Evolutionary conservation across 257 asterid genomes (phyloP).

Genomic region (Marsdenia floribunda): DNA sequence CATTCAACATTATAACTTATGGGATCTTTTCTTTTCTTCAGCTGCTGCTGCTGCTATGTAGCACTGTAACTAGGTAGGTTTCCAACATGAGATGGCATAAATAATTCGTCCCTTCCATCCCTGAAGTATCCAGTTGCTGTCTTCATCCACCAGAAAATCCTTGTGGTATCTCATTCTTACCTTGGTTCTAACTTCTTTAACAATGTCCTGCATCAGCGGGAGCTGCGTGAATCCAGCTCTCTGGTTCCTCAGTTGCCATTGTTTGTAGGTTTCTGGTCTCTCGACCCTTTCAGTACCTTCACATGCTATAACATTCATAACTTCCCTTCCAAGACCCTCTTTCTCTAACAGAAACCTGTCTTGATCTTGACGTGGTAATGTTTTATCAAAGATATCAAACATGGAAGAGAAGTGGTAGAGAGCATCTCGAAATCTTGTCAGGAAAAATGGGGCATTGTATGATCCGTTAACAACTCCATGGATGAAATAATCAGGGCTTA

Average conservation of each 20-base stretch:
- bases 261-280: constrained; percentile 35
- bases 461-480: constrained; percentile 34
- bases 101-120: constrained; percentile 40
- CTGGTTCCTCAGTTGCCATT: constrained; percentile 28
- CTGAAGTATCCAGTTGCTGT: constrained; percentile 33
- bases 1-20: not conserved
- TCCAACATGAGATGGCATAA: constrained; percentile 38
- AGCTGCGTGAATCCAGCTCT: constrained; percentile 35
- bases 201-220: constrained; percentile 21
- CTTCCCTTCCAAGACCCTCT: constrained; percentile 28
- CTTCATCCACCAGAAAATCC: constrained; percentile 34
- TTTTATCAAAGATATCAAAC: constrained; percentile 36
- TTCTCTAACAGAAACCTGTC: constrained; percentile 29
- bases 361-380: constrained; percentile 19
- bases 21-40: too few relatives aligned
- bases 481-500: constrained; percentile 29
- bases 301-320: constrained; percentile 33
- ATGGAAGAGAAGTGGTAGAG: constrained; percentile 29
- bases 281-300: constrained; percentile 36
- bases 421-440: constrained; percentile 21
- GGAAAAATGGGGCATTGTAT: constrained; percentile 25
- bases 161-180: constrained; percentile 26
- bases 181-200: constrained; percentile 26
- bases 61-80: constrained; percentile 15
- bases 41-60: too few relatives aligned